These are phyloP conservation scores for Termitomyces sp. DNA, from an alignment of 768 basidiomycete genomes.

Conservation along the genomic window DNA sequence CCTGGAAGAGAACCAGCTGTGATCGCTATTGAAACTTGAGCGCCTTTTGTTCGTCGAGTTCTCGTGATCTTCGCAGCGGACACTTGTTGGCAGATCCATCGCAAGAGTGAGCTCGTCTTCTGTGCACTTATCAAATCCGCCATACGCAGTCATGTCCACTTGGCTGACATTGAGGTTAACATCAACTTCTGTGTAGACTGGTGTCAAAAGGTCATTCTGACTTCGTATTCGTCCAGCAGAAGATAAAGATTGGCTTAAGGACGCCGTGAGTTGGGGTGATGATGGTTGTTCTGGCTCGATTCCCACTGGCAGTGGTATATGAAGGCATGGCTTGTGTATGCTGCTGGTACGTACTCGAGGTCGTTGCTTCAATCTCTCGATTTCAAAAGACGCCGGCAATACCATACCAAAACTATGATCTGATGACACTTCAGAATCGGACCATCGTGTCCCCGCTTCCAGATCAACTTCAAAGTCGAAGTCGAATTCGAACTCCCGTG, in stretches of 20 bases:
- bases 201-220: constrained; percentile 9
- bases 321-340: constrained; percentile 23
- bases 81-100: constrained; percentile 32
- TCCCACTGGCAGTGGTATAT: constrained; percentile 10
- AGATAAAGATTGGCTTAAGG: constrained; percentile 17
- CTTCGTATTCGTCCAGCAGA: background rate
- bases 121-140: constrained; percentile 13
- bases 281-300: background rate
- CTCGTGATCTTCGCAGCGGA: constrained; percentile 8
- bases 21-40: constrained; percentile 3
- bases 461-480: constrained; percentile 23
- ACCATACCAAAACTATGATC: background rate
- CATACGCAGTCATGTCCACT: constrained; percentile 12
- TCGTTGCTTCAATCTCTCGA: constrained; percentile 21
- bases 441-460: constrained; percentile 19
- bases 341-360: constrained; percentile 29
- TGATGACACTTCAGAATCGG: constrained; percentile 10
- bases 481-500: constrained; percentile 26
- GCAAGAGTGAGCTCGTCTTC: constrained; percentile 39
- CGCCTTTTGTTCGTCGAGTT: constrained; percentile 6
- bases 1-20: constrained; percentile 8
- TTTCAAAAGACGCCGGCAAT: constrained; percentile 15
- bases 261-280: constrained; percentile 7
- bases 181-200: constrained; percentile 16
- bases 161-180: constrained; percentile 15